Percentiles rank a stretch among this genome's conserved stretches.
These are phyloP conservation scores for Pichia sp. DNA, from an alignment of 1,139 yeast genomes.

Conservation along the genomic window DNA sequence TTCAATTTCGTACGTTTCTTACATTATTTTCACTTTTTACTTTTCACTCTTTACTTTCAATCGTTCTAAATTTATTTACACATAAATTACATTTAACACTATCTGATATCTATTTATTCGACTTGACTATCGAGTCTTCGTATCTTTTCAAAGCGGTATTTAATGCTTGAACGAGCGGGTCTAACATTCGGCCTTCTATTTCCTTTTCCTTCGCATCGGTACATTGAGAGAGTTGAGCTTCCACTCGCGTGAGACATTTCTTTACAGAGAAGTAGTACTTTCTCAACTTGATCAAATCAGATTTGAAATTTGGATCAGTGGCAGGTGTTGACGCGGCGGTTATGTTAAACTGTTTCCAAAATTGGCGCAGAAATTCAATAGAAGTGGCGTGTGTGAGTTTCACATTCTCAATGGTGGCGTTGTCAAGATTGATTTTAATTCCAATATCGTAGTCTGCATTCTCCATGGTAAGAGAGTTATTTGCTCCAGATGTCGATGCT, in stretches of 20 bases:
- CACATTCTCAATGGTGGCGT: slow-evolving; percentile 32
- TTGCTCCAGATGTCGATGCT: slow-evolving; percentile 5
- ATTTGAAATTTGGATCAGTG: slow-evolving; percentile 42
- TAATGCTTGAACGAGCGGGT: slow-evolving; percentile 33
- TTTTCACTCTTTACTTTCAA: neutral
- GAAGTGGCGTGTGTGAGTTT: slow-evolving; percentile 58
- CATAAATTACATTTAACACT: too few species aligned
- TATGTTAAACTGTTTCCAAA: slow-evolving; percentile 57
- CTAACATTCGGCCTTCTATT: slow-evolving; percentile 23
- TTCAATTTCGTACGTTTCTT: neutral
- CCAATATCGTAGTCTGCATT: slow-evolving; percentile 20
- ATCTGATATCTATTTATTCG: slow-evolving; percentile 6
- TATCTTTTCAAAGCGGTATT: slow-evolving; percentile 33
- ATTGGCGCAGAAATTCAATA: slow-evolving; percentile 62
- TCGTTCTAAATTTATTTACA: neutral
- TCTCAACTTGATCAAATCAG: slow-evolving; percentile 30
- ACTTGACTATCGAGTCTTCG: slow-evolving; percentile 25
- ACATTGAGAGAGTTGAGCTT: slow-evolving; percentile 25
- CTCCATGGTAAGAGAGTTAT: slow-evolving; percentile 12
- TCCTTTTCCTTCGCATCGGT: slow-evolving; percentile 25
- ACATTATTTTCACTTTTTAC: neutral
- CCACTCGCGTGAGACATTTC: slow-evolving; percentile 41
- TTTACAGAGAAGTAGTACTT: slow-evolving; percentile 40
- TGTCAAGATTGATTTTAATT: slow-evolving; percentile 9
- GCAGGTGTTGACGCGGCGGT: slow-evolving; percentile 29